Percentiles rank a stretch among this genome's conserved stretches.
phyloP scores from a whole-genome alignment of 2,329 filamentous ascomycete species.

The Phaeosphaeriaceae sp. region DNA sequence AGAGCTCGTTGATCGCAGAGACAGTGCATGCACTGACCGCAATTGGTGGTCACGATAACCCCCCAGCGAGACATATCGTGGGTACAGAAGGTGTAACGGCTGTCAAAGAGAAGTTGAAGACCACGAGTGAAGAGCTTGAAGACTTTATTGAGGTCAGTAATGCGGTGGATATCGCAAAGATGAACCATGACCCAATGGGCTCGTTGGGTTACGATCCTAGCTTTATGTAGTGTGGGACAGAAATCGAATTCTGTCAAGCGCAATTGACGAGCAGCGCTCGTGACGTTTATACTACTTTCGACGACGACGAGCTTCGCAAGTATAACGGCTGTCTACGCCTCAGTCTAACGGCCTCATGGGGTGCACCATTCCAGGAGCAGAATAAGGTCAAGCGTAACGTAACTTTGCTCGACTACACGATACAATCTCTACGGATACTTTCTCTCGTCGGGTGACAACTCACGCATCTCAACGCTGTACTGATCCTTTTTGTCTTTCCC shows the following conservation, averaged over 20 bases:
- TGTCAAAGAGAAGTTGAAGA: slow-evolving; percentile 96
- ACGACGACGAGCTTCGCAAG: too few species aligned
- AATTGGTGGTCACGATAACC: slow-evolving; percentile 95
- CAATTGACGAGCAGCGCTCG: too few species aligned
- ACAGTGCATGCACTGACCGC: slow-evolving; percentile 90
- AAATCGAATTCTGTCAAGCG: neutral
- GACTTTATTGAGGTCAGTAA: slow-evolving; percentile 92
- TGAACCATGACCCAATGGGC: slow-evolving; percentile 26
- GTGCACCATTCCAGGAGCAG: neutral
- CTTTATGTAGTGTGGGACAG: slow-evolving; percentile 4
- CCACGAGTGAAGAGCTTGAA: slow-evolving; percentile 92
- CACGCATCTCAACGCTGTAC: neutral
- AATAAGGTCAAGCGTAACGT: neutral
- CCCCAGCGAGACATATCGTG: slow-evolving; percentile 91
- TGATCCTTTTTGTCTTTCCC: neutral
- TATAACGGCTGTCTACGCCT: too few species aligned
- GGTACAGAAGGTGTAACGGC: slow-evolving; percentile 85
- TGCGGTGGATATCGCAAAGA: slow-evolving; percentile 73
- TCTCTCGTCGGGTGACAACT: neutral
- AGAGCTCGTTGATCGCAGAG: slow-evolving; percentile 80
- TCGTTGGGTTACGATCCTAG: slow-evolving; percentile 16
- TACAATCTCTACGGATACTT: neutral
- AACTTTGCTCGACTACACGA: neutral
- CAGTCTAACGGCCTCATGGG: too few species aligned
- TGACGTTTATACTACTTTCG: too few species aligned